Evolutionary conservation across 2,329 filamentous ascomycete genomes (phyloP).

Genomic region (Ciborinia camelliae): DNA sequence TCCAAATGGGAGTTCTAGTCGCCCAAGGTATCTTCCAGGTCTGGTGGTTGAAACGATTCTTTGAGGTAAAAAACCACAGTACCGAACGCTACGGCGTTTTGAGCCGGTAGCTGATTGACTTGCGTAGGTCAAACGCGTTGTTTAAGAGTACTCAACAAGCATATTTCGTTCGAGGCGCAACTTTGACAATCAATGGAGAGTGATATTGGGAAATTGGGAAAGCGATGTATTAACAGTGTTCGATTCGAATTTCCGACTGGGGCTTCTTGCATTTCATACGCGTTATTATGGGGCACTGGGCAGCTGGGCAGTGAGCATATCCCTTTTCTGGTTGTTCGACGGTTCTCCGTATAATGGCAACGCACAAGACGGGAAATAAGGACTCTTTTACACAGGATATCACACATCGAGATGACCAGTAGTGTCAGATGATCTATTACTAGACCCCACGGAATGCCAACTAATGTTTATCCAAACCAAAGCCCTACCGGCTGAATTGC

Average conservation of each 20-base stretch:
- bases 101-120: constrained; percentile 34
- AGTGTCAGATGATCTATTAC: background rate
- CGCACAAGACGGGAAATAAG: background rate
- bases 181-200: constrained; percentile 23
- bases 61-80: constrained; percentile 60
- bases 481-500: background rate
- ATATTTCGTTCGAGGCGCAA: constrained; percentile 28
- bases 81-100: constrained; percentile 35
- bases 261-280: background rate
- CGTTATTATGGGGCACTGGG: constrained; percentile 1
- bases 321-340: background rate
- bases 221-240: constrained; percentile 23
- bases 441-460: background rate
- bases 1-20: constrained; percentile 84
- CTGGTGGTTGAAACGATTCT: constrained; percentile 99
- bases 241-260: constrained; percentile 3
- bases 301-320: too few species aligned
- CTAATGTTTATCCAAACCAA: background rate
- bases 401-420: background rate
- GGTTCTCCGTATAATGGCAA: background rate
- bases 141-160: constrained; percentile 42
- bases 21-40: constrained; percentile 97
- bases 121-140: constrained; percentile 58
- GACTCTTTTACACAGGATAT: background rate
- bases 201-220: constrained; percentile 17